Percentiles rank a stretch among this genome's conserved stretches.
Conservation (phyloP, 208 protist species). For the Plasmodiophora brassicae region DNA sequence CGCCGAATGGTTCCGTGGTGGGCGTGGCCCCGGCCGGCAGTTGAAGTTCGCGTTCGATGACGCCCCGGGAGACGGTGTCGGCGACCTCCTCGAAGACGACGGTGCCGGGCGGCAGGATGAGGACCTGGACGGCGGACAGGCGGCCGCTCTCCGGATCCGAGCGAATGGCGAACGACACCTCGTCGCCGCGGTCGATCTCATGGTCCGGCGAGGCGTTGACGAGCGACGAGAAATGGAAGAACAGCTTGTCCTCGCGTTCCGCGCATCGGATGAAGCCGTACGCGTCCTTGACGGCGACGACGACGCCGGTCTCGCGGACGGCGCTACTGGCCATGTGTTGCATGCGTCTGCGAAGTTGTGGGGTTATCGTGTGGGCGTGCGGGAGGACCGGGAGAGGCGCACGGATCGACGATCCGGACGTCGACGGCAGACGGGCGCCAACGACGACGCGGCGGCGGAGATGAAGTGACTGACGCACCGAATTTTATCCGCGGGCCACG, state of each 20-base stretch:
- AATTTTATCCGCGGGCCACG: too few species aligned
- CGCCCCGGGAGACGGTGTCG: not conserved
- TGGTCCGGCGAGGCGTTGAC: conserved; percentile 7
- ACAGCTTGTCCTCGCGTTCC: not conserved
- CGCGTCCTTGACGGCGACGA: conserved; percentile 26
- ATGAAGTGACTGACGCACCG: too few species aligned
- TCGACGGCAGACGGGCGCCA: too few species aligned
- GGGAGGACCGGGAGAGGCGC: too few species aligned
- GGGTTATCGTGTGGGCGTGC: too few species aligned
- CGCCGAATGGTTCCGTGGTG: conserved; percentile 2
- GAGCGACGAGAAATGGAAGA: conserved; percentile 11
- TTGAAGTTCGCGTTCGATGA: conserved; percentile 20
- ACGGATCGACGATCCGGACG: too few species aligned
- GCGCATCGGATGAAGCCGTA: conserved; percentile 21
- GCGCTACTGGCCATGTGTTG: too few species aligned
- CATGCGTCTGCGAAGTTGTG: too few species aligned
- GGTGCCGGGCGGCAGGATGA: not conserved
- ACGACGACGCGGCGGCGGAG: too few species aligned
- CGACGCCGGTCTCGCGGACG: conserved; percentile 23
- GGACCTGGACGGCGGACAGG: not conserved
- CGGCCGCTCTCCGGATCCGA: not conserved
- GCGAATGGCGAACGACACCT: not conserved
- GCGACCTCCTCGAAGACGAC: conserved; percentile 18
- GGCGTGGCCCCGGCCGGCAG: not conserved
- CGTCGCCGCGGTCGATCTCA: not conserved